These are phyloP conservation scores for Fusarium bulbicola DNA, from an alignment of 2,329 filamentous ascomycete genomes.

Conservation along the genomic window DNA sequence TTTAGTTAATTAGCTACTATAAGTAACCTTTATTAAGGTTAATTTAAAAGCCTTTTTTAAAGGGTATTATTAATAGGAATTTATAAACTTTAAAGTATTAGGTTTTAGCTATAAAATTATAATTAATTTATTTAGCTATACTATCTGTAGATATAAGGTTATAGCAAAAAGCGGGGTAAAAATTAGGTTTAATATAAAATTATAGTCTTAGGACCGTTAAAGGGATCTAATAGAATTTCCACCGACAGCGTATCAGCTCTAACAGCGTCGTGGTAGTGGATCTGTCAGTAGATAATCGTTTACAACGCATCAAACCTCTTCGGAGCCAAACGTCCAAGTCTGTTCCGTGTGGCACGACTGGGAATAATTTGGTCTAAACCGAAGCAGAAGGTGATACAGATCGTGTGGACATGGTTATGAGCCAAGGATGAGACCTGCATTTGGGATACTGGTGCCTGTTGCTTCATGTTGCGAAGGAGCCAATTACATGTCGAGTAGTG, in stretches of 20 bases:
- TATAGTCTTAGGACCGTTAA: too few species aligned
- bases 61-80: too few species aligned
- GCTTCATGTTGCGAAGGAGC: not conserved
- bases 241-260: not conserved
- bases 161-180: too few species aligned
- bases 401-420: too few species aligned
- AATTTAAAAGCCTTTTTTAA: too few species aligned
- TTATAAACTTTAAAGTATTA: too few species aligned
- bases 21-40: too few species aligned
- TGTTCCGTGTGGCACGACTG: not conserved
- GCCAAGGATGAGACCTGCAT: not conserved
- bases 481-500: not conserved
- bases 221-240: not conserved
- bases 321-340: not conserved
- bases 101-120: too few species aligned
- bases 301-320: not conserved
- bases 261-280: not conserved
- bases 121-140: too few species aligned
- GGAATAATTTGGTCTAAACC: not conserved
- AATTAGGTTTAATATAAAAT: too few species aligned
- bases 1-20: too few species aligned
- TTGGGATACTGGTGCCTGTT: not conserved
- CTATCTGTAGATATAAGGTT: too few species aligned
- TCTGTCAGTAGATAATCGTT: not conserved
- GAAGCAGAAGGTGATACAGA: not conserved